phyloP scores from a whole-genome alignment of 129 eudicot genomes.

The Kitagawia praeruptora region DNA sequence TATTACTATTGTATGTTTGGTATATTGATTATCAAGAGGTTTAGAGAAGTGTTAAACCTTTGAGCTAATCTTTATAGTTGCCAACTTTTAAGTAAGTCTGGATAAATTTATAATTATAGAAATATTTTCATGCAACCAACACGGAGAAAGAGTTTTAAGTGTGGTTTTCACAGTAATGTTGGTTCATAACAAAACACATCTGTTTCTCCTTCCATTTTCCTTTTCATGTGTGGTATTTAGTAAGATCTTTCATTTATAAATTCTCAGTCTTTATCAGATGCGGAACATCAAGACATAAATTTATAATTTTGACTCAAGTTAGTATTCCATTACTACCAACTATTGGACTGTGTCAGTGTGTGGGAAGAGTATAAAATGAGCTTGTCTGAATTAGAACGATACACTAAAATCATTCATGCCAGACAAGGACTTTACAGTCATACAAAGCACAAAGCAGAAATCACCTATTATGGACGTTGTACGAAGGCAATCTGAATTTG shows the following conservation, averaged over 20 bases:
- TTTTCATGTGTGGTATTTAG: not conserved
- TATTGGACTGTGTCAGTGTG: too few relatives aligned
- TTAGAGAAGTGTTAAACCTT: not conserved
- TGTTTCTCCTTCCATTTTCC: not conserved
- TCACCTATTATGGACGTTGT: too few relatives aligned
- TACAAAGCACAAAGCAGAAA: too few relatives aligned
- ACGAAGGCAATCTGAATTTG: too few relatives aligned
- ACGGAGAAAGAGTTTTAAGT: not conserved
- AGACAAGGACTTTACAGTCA: too few relatives aligned
- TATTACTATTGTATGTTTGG: not conserved
- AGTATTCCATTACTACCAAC: too few relatives aligned
- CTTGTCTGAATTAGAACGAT: too few relatives aligned
- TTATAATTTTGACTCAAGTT: too few relatives aligned
- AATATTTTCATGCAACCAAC: not conserved
- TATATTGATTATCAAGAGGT: not conserved
- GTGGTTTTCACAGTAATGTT: not conserved
- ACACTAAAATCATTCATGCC: too few relatives aligned
- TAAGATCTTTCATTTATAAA: too few relatives aligned
- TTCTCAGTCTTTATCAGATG: not conserved
- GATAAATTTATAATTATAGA: not conserved
- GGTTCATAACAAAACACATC: not conserved
- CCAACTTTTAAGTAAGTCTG: not conserved
- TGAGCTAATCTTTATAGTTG: not conserved
- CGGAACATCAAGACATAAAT: not conserved
- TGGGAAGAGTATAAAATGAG: too few relatives aligned